A percentile compares a stretch with the other conserved stretches of the same genome.
Evolutionary conservation across 495 filamentous ascomycete genomes (phyloP).

Genomic region (Talaromyces thailandensis): DNA sequence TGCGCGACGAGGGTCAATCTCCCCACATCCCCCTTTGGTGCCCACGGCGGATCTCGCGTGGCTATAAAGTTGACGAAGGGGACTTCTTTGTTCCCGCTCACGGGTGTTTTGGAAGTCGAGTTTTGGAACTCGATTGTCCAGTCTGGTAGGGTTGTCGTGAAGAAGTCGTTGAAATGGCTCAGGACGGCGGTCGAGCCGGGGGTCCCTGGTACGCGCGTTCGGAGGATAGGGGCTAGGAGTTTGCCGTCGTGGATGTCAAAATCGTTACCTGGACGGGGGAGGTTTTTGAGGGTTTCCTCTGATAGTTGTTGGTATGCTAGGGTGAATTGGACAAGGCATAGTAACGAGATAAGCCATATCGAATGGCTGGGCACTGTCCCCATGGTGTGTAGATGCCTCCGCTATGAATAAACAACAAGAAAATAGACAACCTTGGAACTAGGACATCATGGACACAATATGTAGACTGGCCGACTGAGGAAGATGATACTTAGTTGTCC

Average conservation of each 20-base stretch:
- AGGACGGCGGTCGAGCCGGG: conserved; percentile 64
- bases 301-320: conserved; percentile 66
- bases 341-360: conserved; percentile 9
- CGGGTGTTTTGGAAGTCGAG: conserved; percentile 71
- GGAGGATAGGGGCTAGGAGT: conserved; percentile 83
- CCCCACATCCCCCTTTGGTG: conserved; percentile 60
- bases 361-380: neutral
- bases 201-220: conserved; percentile 81
- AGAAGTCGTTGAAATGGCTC: conserved; percentile 77
- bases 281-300: conserved; percentile 53
- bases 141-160: conserved; percentile 56
- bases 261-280: conserved; percentile 64
- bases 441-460: neutral
- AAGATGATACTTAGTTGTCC: conserved; percentile 1
- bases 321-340: conserved; percentile 18
- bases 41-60: conserved; percentile 84
- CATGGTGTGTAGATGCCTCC: neutral
- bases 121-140: conserved; percentile 84
- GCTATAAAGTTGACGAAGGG: conserved; percentile 84
- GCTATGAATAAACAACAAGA: neutral
- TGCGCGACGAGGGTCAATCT: conserved; percentile 84
- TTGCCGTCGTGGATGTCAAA: conserved; percentile 69
- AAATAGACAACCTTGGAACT: neutral
- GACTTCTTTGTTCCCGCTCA: conserved; percentile 54
- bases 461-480: neutral